Percentiles rank a stretch among this genome's conserved stretches.
Conservation (phyloP, 1,284 basidiomycete species). For the Boletus mariae region DNA sequence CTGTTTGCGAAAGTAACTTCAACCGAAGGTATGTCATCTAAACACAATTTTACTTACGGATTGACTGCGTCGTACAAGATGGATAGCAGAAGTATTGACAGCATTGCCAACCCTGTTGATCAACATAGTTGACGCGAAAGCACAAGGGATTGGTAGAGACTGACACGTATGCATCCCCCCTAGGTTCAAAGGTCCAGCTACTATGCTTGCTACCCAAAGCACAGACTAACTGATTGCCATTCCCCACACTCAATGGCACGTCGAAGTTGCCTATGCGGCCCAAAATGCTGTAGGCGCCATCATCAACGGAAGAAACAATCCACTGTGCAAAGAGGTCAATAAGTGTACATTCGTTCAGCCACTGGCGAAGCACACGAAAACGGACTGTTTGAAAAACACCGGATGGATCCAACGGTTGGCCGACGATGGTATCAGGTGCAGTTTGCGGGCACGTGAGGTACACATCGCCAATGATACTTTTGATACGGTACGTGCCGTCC, state of each 20-base stretch:
- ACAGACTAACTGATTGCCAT: background rate
- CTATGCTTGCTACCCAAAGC: background rate
- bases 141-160: background rate
- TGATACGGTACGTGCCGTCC: background rate
- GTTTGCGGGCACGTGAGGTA: background rate
- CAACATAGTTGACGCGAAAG: background rate
- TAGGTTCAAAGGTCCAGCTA: background rate
- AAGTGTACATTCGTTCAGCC: background rate
- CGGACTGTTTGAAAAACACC: background rate
- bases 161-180: conserved; percentile 2
- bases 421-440: background rate
- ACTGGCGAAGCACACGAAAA: too few species aligned
- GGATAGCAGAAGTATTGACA: background rate
- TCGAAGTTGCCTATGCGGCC: background rate
- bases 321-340: background rate
- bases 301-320: background rate
- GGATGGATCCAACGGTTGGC: background rate
- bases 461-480: background rate
- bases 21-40: background rate
- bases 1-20: background rate
- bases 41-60: background rate
- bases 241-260: background rate
- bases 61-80: background rate
- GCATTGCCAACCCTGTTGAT: background rate
- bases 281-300: background rate